phyloP scores from a whole-genome alignment of 768 basidiomycete species.

The Pulveroboletus sp. region DNA sequence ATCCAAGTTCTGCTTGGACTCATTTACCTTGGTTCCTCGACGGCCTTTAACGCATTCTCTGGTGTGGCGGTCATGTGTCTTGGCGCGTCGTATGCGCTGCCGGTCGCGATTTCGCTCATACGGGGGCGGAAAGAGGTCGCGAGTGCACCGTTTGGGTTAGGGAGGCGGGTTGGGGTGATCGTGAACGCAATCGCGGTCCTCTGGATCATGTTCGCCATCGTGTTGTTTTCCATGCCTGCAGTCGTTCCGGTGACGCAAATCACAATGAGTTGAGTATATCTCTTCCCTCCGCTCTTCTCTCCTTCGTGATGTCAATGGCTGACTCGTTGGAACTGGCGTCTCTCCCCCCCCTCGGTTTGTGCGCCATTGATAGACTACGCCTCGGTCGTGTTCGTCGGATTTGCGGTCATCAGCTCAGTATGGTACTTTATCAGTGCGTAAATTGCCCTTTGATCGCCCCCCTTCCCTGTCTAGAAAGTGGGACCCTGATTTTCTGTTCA shows the following conservation, averaged over 20 bases:
- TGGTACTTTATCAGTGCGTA: conserved; percentile 59
- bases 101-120: conserved; percentile 49
- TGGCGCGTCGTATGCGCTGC: conserved; percentile 60
- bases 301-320: background rate
- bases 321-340: background rate
- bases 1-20: conserved; percentile 59
- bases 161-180: conserved; percentile 36
- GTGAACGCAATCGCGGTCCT: conserved; percentile 50
- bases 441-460: background rate
- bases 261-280: conserved; percentile 39
- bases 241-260: conserved; percentile 48
- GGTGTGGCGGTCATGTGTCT: conserved; percentile 65
- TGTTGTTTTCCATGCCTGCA: conserved; percentile 67
- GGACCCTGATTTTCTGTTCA: too few relatives aligned
- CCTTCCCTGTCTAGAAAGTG: too few relatives aligned
- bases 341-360: background rate
- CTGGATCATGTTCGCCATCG: conserved; percentile 60
- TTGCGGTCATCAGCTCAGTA: conserved; percentile 49
- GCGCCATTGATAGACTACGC: conserved; percentile 49
- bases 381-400: conserved; percentile 62
- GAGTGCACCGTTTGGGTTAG: conserved; percentile 50
- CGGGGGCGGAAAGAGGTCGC: conserved; percentile 40
- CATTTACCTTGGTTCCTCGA: conserved; percentile 56
- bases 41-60: conserved; percentile 65
- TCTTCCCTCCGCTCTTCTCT: too few relatives aligned